Evolutionary conservation across 257 asterid genomes (phyloP), one percentile per base, ranked within the genome.

Genomic region (Parsonsia alboflavescens): DNA sequence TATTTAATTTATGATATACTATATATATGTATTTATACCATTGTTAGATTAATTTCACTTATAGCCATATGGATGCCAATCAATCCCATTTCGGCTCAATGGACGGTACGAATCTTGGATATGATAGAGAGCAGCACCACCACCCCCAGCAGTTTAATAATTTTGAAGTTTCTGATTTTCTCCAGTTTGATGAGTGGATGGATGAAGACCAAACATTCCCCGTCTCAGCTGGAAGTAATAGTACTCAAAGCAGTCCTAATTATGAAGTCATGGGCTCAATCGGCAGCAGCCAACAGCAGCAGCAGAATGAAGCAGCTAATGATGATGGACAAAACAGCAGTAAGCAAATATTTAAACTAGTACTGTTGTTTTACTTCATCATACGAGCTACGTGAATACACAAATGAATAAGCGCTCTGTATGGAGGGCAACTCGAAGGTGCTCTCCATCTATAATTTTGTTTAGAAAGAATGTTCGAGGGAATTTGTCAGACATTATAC

Each of bases 171-270:
- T 84, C 90, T 0, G 96, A 89, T 48, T 86, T 83, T 75, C 75
- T 93, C 3, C 93, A 88, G 82, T 65, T 89, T 24, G 78, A 66
- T 68, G 88, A 82, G 59, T 91, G 96, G 97, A 72, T 65, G 39
- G 89, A 85, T 71, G 89, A 85, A 39, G 87, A 79, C 30, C 81
- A 86, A 3, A 13, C 77, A 6, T 78, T 80, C 64, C 63, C 81
- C 44, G 52, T 64, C n/a, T 73, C 88, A 33, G 39, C 39, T 3
- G 39, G 39, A 1, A 33, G 3, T 30, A 88, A 78, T 36, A 72
- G 77, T 53, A 63, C 79, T 62, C 90, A 77, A 65, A 73, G 77
- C 68, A 73, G 77, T 70, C 86, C 76, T 24, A 81, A 30, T 62
- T 73, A 80, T 58, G 82, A 84, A 54, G 78, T 56, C 6, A 75